Evolutionary conservation across 2,329 filamentous ascomycete species (phyloP), one percentile per base, ranked within the genome.

Genomic region (Xylariaceae sp.): DNA sequence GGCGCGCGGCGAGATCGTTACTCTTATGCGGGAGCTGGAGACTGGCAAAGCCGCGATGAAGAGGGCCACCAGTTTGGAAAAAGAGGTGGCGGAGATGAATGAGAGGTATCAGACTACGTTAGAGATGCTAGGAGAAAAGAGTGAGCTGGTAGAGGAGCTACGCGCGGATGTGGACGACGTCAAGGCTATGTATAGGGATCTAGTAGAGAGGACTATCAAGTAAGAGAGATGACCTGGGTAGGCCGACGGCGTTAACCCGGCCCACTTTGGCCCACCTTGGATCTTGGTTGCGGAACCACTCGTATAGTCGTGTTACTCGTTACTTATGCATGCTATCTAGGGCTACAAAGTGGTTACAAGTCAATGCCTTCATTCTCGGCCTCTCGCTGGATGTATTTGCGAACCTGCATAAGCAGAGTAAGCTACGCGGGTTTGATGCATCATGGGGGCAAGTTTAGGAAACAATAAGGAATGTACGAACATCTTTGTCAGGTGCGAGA

Each of bases 101-200:
- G 78, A 84, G 58, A 81, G 93, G 64, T 96, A 97, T 70, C 86
- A 96, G 69, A 94, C 92, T 11, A 95, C 91, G 55, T 78, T 99
- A 47, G 92, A 97, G 75, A 87, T 97, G 85, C 75, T 99, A 51
- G 94, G 94, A 1, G 94, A 99, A 81, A 96, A 96, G 82, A 96
- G 91, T 72, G 94, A 99, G 78, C 77, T 88, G 67, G 92, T 96
- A 2, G 92, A 96, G 68, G 94, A 99, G 78, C 77, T 99, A 62
- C 85, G 81, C 71, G 87, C 89, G 10, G 94, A 97, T 77, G 89
- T 99, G 47, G 80, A 86, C 61, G 94, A 99, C 77, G 81, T 99
- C 70, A 99, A 99, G 78, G 88, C 87, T 67, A 96, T 99, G 81
- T 97, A 97, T 76, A 85, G 91, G 61, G 93, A 97, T 69, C 75